These are phyloP conservation scores for Hansenula lynferdii DNA, from an alignment of 1,139 yeast species.

Conservation along the genomic window DNA sequence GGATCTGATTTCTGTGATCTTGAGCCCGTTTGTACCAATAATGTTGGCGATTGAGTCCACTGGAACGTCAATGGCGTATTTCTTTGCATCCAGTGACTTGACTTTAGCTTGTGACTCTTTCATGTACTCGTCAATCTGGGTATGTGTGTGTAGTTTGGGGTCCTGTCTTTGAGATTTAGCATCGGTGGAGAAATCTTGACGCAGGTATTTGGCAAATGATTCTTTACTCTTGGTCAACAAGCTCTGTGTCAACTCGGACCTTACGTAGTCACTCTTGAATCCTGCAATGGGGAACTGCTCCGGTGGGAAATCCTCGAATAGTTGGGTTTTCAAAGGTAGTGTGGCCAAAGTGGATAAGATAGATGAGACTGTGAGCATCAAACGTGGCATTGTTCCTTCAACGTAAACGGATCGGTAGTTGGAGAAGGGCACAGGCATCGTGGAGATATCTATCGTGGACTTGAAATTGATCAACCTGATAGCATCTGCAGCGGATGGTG, in stretches of 20 bases:
- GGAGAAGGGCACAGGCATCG: constrained; percentile 13
- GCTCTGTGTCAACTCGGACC: constrained; percentile 8
- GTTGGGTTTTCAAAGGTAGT: background rate
- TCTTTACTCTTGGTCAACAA: constrained; percentile 7
- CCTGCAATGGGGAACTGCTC: constrained; percentile 3
- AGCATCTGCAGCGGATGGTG: background rate
- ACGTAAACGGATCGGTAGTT: constrained; percentile 9
- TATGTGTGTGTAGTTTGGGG: background rate
- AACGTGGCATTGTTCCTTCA: constrained; percentile 1
- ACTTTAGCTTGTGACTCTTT: constrained; percentile 6
- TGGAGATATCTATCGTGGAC: constrained; percentile 6
- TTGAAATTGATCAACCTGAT: background rate
- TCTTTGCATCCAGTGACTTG: constrained; percentile 6
- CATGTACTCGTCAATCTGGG: constrained; percentile 8
- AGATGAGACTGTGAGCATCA: constrained; percentile 2
- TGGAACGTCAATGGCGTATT: constrained; percentile 12
- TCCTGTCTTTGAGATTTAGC: background rate
- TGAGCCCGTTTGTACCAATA: constrained; percentile 12
- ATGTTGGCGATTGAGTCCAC: constrained; percentile 9
- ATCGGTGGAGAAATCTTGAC: constrained; percentile 2
- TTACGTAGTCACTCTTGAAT: background rate
- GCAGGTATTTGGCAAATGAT: constrained; percentile 5
- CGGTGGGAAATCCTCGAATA: background rate
- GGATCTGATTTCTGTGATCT: constrained; percentile 15
- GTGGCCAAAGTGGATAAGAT: background rate